Evolutionary conservation across 805 yeast species (phyloP), one percentile per base, ranked within the genome.

Genomic region (Candida ipomoeae): DNA sequence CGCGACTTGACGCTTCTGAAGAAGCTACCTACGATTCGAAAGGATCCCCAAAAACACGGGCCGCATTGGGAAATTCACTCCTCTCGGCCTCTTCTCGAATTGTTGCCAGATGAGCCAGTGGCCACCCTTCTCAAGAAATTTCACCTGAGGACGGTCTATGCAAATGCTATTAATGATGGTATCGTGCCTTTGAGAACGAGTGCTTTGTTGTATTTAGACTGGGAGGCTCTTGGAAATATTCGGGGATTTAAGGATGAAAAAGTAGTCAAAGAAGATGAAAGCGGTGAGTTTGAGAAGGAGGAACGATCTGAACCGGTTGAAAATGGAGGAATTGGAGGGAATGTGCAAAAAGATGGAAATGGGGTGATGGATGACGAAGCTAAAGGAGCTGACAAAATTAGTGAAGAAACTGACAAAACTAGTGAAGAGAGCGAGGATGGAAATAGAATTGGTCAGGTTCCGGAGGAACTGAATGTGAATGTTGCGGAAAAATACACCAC

Each of bases 81-180:
- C 29, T 38, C 48, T 3, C 51, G 49, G n/a, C 71, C 79, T 1
- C 29, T 74, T 11, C 53, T 74, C n/a, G 75, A 71, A 44, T 58
- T 62, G 6, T 60, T 74, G 8, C 79, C 79, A 2, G 71, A 68
- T 40, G 71, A 68, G 37, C 74, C 75, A 15, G 57, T 73, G n/a
- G 69, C 62, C 40, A 42, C 55, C 4, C 66, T 68, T 42, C 52
- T 74, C 29, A 54, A 48, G 5, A 45, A 55, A 41, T 74, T 74
- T 48, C 58, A 59, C 29, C 66, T 64, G 51, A 63, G 73, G 35
- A 69, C 75, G 2, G 53, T 73, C 5, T 74, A 74, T 54, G 78
- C 79, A 15, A 74, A 74, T 55, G 74, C 75, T 5, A 62, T 74
- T 14, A 73, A 73, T 49, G 79, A 74, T 52, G 79, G 79, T 2